Conservation (phyloP, 768 basidiomycete genomes). For the Hygrocybe coccinea region DNA sequence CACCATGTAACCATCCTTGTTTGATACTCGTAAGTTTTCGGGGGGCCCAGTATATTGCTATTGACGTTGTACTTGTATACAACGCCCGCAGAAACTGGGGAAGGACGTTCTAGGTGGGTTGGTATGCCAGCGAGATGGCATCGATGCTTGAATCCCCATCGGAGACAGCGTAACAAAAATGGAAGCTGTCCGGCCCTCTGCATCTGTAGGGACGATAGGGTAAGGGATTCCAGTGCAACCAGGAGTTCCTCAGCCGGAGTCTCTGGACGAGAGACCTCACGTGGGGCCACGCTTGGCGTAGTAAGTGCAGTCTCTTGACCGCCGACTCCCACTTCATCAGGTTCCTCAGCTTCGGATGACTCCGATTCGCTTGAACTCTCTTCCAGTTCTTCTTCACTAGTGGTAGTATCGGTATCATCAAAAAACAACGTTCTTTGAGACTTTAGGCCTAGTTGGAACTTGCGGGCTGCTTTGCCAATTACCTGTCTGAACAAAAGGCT, state of each 20-base stretch:
- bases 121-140: conserved; percentile 39
- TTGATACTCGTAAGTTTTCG: conserved; percentile 17
- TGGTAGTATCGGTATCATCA: background rate
- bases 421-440: background rate
- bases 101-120: conserved; percentile 17
- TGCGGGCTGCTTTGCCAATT: background rate
- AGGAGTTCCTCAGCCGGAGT: conserved; percentile 32
- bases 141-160: conserved; percentile 41
- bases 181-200: conserved; percentile 42
- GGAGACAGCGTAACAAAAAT: conserved; percentile 52
- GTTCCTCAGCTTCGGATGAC: background rate
- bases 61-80: background rate
- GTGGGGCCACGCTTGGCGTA: too few species aligned
- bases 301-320: background rate
- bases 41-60: background rate
- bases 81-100: conserved; percentile 3
- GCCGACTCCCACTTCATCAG: background rate
- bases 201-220: conserved; percentile 32
- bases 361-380: background rate
- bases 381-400: conserved; percentile 4
- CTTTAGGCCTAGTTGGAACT: background rate
- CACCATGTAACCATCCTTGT: conserved; percentile 34
- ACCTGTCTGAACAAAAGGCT: too few species aligned
- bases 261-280: background rate
- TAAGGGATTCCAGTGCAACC: conserved; percentile 31